Base-by-base conservation (phyloP, 164 flowering plant species). In the Piper longum region DNA sequence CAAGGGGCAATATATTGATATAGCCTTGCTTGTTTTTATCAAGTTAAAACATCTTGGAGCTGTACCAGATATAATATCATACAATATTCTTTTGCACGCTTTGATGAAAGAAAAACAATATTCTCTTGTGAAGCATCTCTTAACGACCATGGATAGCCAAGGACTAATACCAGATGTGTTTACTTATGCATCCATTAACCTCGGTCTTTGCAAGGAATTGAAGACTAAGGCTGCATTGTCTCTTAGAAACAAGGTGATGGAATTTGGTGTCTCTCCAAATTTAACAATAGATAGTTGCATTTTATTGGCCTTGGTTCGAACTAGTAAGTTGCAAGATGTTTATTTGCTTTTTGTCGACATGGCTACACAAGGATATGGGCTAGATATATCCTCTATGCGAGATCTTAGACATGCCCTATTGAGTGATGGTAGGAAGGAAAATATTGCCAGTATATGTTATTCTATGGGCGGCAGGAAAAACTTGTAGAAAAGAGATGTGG, bases 41-140 rank as follows among this genome's bases (percentile, higher is more conserved):
- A n/a, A 66, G 64, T 52, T 75, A 17, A 76, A 66, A 62, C 58
- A 57, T 54, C 65, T 54, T 56, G 73, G 72, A 16, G 55, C 62
- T 61, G 63, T 64, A 8, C 80, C 79, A 44, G 72, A 81, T 67
- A 69, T 59, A 3, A 71, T 67, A 42, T 70, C 81, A 17, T 83
- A 76, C 60, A 81, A 79, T 66, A 81, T 81, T 73, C 79, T 83
- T 51, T 62, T 81, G 16, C 75, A 75, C 63, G 79, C 82, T 59
- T 72, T 70, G 39, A 59, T 70, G 59, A 54, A 45, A 60, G 72
- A 68, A 62, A 62, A 55, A 41, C 64, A 76, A 41, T 41, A 61
- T 67, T 19, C 58, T 40, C 39, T 76, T 69, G 64, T 71, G 60
- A 41, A 59, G n/a, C 61, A 77, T 63, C 66, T 82, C 61, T 64